Conservation (phyloP, 495 filamentous ascomycete species). For the Hypomontagnella monticulosa region DNA sequence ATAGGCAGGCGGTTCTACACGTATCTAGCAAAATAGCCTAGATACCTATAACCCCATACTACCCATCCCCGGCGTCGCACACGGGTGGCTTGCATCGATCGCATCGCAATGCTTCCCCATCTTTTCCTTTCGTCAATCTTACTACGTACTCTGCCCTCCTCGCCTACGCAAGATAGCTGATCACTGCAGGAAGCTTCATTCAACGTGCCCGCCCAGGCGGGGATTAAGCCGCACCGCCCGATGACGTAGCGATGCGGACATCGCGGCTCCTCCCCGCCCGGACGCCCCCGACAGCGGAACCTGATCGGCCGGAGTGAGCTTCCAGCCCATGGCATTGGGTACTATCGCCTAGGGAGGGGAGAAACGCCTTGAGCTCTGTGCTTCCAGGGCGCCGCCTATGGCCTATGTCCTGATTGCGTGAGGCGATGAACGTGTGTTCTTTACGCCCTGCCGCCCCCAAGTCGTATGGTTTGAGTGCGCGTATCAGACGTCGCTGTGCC, state of each 20-base stretch:
- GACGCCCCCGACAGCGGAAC: too few relatives aligned
- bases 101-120: constrained; percentile 2
- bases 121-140: background rate
- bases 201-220: constrained; percentile 32
- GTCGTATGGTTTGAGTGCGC: too few relatives aligned
- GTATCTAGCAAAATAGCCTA: constrained; percentile 17
- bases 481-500: too few relatives aligned
- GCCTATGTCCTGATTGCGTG: too few relatives aligned
- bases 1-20: constrained; percentile 32
- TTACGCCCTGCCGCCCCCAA: too few relatives aligned
- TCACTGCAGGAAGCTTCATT: constrained; percentile 24
- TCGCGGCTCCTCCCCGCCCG: too few relatives aligned
- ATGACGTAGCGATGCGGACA: constrained; percentile 31
- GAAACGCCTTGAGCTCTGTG: too few relatives aligned
- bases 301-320: background rate
- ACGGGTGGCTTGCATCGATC: constrained; percentile 35
- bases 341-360: background rate
- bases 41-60: too few relatives aligned
- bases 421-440: too few relatives aligned
- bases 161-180: constrained; percentile 19
- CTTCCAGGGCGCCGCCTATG: too few relatives aligned
- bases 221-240: constrained; percentile 30
- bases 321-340: background rate
- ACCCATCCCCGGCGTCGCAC: constrained; percentile 7
- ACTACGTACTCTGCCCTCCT: constrained; percentile 10